A percentile compares a stretch with the other conserved stretches of the same genome.
Evolutionary conservation across 2,329 filamentous ascomycete species (phyloP).

Genomic region (Beauveria sp.): DNA sequence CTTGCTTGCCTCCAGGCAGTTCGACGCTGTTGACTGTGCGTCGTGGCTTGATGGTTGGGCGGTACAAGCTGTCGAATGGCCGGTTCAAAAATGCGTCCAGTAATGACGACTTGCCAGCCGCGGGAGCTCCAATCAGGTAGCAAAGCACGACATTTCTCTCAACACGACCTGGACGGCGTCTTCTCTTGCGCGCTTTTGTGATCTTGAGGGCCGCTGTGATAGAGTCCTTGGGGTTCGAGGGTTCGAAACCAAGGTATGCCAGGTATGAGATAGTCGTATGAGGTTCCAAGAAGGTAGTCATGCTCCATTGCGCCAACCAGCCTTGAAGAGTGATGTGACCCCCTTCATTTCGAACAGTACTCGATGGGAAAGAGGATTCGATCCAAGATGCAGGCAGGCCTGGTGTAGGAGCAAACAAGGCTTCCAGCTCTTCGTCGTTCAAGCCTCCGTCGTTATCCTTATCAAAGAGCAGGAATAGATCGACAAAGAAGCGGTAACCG

Average conservation of each 20-base stretch:
- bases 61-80: conserved; percentile 75
- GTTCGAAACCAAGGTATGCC: conserved; percentile 91
- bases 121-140: conserved; percentile 79
- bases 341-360: conserved; percentile 89
- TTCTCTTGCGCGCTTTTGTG: conserved; percentile 82
- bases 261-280: conserved; percentile 94
- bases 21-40: conserved; percentile 95
- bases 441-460: conserved; percentile 96
- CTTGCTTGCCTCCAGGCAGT: conserved; percentile 90
- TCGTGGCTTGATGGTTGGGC: conserved; percentile 89
- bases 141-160: conserved; percentile 92
- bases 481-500: conserved; percentile 95
- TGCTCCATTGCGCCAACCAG: conserved; percentile 98
- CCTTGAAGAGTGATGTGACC: conserved; percentile 94
- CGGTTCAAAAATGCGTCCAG: conserved; percentile 87
- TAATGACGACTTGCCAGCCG: conserved; percentile 84
- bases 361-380: conserved; percentile 83
- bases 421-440: conserved; percentile 75
- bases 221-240: conserved; percentile 63
- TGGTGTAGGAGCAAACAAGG: conserved; percentile 87
- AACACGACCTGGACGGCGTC: conserved; percentile 72
- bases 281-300: conserved; percentile 96
- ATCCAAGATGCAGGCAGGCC: conserved; percentile 81
- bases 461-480: conserved; percentile 89
- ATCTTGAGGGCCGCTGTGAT: conserved; percentile 83